Evolutionary conservation across 2,329 filamentous ascomycete species (phyloP), one percentile per base, ranked within the genome.

Genomic region (Fusarium sp.): DNA sequence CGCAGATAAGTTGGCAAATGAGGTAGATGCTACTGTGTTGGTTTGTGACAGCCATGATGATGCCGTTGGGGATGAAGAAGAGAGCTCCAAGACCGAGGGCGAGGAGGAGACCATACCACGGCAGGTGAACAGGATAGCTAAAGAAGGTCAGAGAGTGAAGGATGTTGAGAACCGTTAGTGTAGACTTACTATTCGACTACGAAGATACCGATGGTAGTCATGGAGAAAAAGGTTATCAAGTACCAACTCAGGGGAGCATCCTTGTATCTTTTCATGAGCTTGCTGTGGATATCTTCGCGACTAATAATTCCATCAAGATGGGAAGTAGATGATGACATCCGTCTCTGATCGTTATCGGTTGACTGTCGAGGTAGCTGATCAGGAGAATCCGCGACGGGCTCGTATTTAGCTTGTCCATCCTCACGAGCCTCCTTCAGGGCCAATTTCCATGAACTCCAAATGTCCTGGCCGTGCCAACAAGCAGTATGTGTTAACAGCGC

Each of bases 31-130:
- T 93, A 78, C 89, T 93, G 78, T 96, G 92, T 76, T 95, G 92
- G 77, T 96, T 96, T 11, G 93, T 96, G 70, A 96, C 93, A 17
- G 93, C 93, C 92, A 96, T 96, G 73, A 97, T 92, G 75, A 96
- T 96, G 63, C 93, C 93, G 67, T 96, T 95, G 13, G 93, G 93
- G 61, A 97, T 93, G 81, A 96, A 96, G 63, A 96, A 90, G 55
- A 95, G 78, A 20, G 90, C 88, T 63, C 92, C 93, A 54, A 96
- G 93, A 25, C 83, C 87, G 3, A 97, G 84, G 2, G 93, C 92
- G 7, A 97, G 84, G 17, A 96, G 82, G 4, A 97, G 83, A 6
- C 93, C 93, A 73, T 96, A 96, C 91, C 93, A 96, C 0, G 93
- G 93, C 2, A 96, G 83, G 75, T 94, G 90, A 45, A 96, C 86